phyloP scores from a whole-genome alignment of 257 asterid species.

The Paulownia fortunei region DNA sequence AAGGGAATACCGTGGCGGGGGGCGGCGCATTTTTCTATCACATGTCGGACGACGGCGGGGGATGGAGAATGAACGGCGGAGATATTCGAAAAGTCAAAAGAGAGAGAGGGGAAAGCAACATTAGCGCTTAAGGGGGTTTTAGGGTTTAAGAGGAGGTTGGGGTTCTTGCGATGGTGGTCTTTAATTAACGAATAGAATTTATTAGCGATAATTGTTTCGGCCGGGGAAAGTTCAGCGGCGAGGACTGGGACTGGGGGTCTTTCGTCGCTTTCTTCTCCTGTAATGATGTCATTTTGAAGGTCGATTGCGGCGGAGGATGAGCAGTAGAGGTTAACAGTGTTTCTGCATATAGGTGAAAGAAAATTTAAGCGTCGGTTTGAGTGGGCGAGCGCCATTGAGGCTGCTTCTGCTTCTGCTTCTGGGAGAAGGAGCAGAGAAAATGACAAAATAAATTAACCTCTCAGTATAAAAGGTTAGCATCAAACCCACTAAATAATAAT shows the following conservation, averaged over 20 bases:
- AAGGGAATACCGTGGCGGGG: constrained; percentile 89
- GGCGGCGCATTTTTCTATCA: constrained; percentile 72
- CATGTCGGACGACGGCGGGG: constrained; percentile 49
- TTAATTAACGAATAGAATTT: constrained; percentile 63
- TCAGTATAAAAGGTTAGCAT: no score
- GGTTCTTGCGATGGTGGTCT: constrained; percentile 79
- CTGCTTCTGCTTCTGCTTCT: constrained; percentile 24
- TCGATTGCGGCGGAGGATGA: constrained; percentile 35
- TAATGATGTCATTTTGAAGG: constrained; percentile 29
- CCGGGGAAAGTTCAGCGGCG: constrained; percentile 42
- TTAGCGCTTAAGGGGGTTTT: constrained; percentile 52
- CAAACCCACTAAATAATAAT: no score
- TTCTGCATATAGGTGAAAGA: constrained; percentile 32
- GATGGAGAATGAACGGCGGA: constrained; percentile 44
- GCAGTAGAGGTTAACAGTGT: constrained; percentile 28
- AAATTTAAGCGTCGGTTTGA: constrained; percentile 23
- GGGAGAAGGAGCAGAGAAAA: background rate
- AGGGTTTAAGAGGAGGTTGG: constrained; percentile 46
- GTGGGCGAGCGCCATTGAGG: constrained; percentile 51
- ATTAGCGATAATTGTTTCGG: constrained; percentile 51
- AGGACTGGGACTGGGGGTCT: constrained; percentile 11
- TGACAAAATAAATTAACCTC: no score
- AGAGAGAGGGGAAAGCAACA: constrained; percentile 58
- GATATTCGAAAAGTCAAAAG: constrained; percentile 59
- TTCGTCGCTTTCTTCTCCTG: constrained; percentile 34